Evolutionary conservation across 176 grass and related monocot species (phyloP).

Genomic region (Phragmites australis): DNA sequence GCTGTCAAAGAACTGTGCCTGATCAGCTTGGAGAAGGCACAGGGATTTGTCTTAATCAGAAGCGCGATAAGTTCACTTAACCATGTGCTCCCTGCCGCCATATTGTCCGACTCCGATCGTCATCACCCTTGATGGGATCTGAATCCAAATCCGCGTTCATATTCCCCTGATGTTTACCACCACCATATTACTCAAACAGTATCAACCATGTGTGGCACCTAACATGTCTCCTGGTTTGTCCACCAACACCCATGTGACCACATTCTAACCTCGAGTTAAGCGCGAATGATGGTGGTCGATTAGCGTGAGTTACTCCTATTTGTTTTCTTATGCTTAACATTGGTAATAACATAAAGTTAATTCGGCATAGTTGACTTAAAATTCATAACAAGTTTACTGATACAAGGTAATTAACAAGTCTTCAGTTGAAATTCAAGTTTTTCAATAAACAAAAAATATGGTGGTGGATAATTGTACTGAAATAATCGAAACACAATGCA

Average conservation of each 20-base stretch:
- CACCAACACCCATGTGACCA: conserved; percentile 61
- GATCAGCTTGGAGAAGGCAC: conserved; percentile 47
- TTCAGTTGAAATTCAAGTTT: conserved; percentile 15
- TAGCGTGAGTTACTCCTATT: conserved; percentile 4
- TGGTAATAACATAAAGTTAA: conserved; percentile 15
- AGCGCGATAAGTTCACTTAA: conserved; percentile 21
- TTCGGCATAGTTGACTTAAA: conserved; percentile 35
- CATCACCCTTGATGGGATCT: conserved; percentile 70
- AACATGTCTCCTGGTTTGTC: conserved; percentile 58
- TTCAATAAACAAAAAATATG: not conserved
- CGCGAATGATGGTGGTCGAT: conserved; percentile 15
- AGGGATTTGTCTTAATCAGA: conserved; percentile 38
- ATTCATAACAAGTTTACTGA: conserved; percentile 15
- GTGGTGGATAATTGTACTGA: not conserved
- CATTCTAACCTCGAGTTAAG: conserved; percentile 50
- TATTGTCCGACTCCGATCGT: no score
- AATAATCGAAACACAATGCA: not conserved
- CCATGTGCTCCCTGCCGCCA: conserved; percentile 50
- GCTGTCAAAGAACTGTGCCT: conserved; percentile 74
- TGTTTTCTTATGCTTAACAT: not conserved
- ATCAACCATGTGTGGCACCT: conserved; percentile 69
- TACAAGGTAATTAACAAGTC: not conserved
- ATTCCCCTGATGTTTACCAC: conserved; percentile 63
- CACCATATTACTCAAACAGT: conserved; percentile 51
- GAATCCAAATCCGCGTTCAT: conserved; percentile 58